Conservation (phyloP, 495 filamentous ascomycete species). For the Trichoderma parareesei region DNA sequence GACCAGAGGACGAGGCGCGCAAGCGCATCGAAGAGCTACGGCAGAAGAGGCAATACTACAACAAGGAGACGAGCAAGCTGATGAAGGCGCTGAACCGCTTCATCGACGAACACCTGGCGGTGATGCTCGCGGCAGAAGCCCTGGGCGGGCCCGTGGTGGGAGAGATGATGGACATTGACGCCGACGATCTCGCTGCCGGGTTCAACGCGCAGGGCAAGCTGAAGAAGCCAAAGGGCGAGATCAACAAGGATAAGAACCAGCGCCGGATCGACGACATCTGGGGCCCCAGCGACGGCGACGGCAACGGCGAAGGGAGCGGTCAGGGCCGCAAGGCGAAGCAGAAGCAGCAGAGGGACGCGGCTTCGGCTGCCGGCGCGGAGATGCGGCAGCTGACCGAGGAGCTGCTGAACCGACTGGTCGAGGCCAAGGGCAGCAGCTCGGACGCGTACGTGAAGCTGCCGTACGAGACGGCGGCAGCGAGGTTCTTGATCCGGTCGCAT, state of each 20-base stretch:
- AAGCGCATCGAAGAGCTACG: conserved; percentile 52
- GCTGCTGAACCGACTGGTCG: conserved; percentile 52
- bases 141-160: conserved; percentile 80
- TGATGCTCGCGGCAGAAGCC: conserved; percentile 81
- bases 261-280: conserved; percentile 69
- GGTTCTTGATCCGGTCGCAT: conserved; percentile 77
- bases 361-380: conserved; percentile 55
- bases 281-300: conserved; percentile 30
- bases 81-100: conserved; percentile 61
- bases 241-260: conserved; percentile 46
- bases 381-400: conserved; percentile 58
- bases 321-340: too few relatives aligned
- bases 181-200: conserved; percentile 50
- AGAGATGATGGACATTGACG: conserved; percentile 55
- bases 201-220: conserved; percentile 65
- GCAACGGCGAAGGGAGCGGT: conserved; percentile 13
- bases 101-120: conserved; percentile 60
- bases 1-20: conserved; percentile 48
- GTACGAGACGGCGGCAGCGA: conserved; percentile 70
- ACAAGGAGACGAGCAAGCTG: conserved; percentile 47
- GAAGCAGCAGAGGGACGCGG: conserved; percentile 38
- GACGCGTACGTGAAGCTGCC: conserved; percentile 59
- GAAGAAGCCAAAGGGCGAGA: conserved; percentile 48
- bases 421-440: conserved; percentile 46
- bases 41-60: conserved; percentile 46